A percentile compares a stretch with the other conserved stretches of the same genome.
These are phyloP conservation scores for Penicillium parvum DNA, from an alignment of 495 filamentous ascomycete species.

Conservation along the genomic window DNA sequence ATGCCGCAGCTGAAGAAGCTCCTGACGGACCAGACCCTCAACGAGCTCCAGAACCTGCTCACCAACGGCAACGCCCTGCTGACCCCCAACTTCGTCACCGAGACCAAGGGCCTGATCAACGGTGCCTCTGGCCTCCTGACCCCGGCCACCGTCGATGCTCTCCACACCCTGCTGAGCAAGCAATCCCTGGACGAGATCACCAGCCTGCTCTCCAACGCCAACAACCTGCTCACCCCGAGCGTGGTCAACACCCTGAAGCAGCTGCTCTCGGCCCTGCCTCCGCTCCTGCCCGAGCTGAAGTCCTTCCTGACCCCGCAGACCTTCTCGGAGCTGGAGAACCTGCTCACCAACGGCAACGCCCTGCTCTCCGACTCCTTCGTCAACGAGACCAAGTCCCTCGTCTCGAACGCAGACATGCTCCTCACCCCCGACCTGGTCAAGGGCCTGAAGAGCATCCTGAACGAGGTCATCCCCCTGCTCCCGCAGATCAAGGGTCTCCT, in stretches of 20 bases:
- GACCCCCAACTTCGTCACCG: slow-evolving; percentile 28
- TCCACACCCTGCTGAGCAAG: no score
- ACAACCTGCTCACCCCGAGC: slow-evolving; percentile 8
- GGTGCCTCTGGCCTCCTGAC: slow-evolving; percentile 12
- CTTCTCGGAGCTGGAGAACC: slow-evolving; percentile 29
- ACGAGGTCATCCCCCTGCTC: slow-evolving; percentile 30
- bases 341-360: slow-evolving; percentile 36
- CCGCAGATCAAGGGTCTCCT: slow-evolving; percentile 33
- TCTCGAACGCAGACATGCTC: slow-evolving; percentile 29
- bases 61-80: slow-evolving; percentile 30
- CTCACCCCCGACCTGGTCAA: slow-evolving; percentile 33
- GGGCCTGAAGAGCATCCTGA: slow-evolving; percentile 34
- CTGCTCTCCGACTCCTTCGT: slow-evolving; percentile 32
- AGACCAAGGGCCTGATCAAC: slow-evolving; percentile 19
- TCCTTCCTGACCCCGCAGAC: slow-evolving; percentile 28
- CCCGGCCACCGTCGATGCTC: slow-evolving; percentile 1
- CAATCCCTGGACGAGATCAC: no score
- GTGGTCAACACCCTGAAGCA: slow-evolving; percentile 12
- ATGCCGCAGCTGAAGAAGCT: slow-evolving; percentile 24
- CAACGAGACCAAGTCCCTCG: slow-evolving; percentile 17
- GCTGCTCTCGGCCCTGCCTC: slow-evolving; percentile 7
- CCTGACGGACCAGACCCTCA: slow-evolving; percentile 23
- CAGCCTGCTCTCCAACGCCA: slow-evolving; percentile 12
- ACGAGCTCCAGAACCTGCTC: slow-evolving; percentile 34
- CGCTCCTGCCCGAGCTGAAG: slow-evolving; percentile 24